Conservation (phyloP, 352 stramenopile genomes). For the Globisporangium perplexum region DNA sequence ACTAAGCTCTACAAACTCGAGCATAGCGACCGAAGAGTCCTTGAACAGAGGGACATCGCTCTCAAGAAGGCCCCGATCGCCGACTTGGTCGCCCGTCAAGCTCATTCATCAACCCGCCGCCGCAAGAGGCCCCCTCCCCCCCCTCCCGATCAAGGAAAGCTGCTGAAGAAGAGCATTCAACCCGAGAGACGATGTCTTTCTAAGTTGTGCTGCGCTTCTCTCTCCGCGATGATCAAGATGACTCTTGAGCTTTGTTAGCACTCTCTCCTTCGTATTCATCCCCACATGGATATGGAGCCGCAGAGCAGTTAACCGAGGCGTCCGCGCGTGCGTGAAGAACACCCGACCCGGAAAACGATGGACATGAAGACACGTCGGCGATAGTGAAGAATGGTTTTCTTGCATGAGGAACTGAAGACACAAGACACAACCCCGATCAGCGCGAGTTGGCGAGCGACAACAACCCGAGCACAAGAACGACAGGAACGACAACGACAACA, state of each 20-base stretch:
- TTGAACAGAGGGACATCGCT: too few relatives aligned
- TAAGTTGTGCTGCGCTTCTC: conserved; percentile 70
- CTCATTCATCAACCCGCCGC: conserved; percentile 65
- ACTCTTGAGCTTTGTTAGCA: conserved; percentile 63
- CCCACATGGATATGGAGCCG: conserved; percentile 42
- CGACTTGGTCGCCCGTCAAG: too few relatives aligned
- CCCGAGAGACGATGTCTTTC: conserved; percentile 84
- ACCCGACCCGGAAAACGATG: conserved; percentile 62
- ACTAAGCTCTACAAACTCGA: too few relatives aligned
- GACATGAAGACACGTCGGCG: conserved; percentile 48
- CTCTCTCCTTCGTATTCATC: conserved; percentile 53
- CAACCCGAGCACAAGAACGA: conserved; percentile 17
- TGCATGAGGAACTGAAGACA: conserved; percentile 70
- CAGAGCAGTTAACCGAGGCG: conserved; percentile 22
- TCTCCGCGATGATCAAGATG: conserved; percentile 64
- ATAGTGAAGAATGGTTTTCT: conserved; percentile 79
- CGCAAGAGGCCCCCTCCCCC: conserved; percentile 60
- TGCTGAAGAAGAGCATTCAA: conserved; percentile 69
- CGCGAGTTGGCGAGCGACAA: conserved; percentile 8
- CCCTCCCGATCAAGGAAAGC: conserved; percentile 46
- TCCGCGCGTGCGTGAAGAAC: conserved; percentile 41
- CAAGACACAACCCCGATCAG: conserved; percentile 31
- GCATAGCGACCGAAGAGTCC: too few relatives aligned
- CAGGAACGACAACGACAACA: conserved; percentile 10
- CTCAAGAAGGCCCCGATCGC: too few relatives aligned